Evolutionary conservation across 139 green algal genomes (phyloP), one percentile per base, ranked within the genome.

Genomic region (Tetradesmus obliquus): DNA sequence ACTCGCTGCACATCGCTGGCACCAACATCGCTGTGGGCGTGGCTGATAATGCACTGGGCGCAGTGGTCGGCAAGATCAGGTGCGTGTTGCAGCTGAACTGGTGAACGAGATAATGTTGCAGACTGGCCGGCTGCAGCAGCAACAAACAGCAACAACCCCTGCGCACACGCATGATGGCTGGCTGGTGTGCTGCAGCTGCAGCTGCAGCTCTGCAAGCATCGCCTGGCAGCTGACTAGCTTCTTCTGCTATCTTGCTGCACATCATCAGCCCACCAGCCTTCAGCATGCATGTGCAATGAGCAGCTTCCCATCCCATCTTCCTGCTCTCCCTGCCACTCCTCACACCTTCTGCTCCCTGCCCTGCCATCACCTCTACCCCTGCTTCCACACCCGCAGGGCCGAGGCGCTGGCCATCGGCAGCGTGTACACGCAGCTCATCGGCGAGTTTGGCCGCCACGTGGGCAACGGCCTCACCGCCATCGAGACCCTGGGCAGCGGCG

Each of bases 1-100:
- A 84, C 55, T 87, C 74, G 55, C 88, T 91, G n/a, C 20, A 91
- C 45, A 87, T 91, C 53, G 88, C 88, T 45, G 88, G 88, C n/a
- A 85, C n/a, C 32, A 84, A 91, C 5, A 20, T 87, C 12, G 76
- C 88, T 62, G 88, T 51, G 10, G 88, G 74, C 20, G 88, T 53
- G 8, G 19, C 57, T 20, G 66, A 91, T n/a, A 81, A n/a, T 20
- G 88, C 74, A 15, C 57, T 86, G 24, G 4, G 10, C 7, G 76
- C 15, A 5, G 20, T 91, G 51, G 10, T 91, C 5, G 55, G 32
- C 32, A 55, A 8, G 12, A 91, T 91, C 88, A 91, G 74, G 88
- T 87, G 79, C 22, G 74, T 45, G 32, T 45, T 45, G 32, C 32
- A 45, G 32, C 32, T 45, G 32, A 22, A 55, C 15, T 45, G 12